Base-by-base conservation (phyloP, 208 protist genomes). In the Strigomonas galati region DNA sequence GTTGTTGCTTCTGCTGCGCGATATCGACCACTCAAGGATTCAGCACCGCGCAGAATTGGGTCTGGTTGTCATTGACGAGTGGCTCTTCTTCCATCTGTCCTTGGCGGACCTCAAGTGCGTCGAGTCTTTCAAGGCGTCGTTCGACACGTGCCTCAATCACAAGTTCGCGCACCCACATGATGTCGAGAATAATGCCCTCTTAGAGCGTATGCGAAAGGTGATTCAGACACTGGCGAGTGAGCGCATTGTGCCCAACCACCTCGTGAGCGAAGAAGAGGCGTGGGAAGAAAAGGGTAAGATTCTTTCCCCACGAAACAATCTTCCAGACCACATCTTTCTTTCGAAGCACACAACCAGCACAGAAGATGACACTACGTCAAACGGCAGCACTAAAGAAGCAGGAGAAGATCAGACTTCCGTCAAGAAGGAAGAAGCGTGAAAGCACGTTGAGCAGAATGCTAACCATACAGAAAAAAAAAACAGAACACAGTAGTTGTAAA, bases 11-110 rank as follows among this genome's bases (percentile, higher is more conserved):
- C 56, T 72, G 78, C 35, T 71, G 79, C 5, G 64, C 52, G 37
- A 73, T 59, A 60, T 63, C 68, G 12, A 58, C 91, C 17, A 78
- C 78, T 12, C 91, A 85, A 64, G 46, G 69, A 40, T 12, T 0
- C 24, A 53, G 14, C 43, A 57, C 71, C 58, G 26, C 10, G 57
- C 84, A 44, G 79, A 91, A 15, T 62, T 94, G 12, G 76, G 74
- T 37, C 70, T 95, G 7, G 83, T 54, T 26, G 62, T 84, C 5
- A 58, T 94, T 19, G 79, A 92, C 56, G 74, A 75, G 15, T 96
- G 91, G 87, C 76, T 96, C n/a, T 72, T 81, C 48, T 87, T 93
- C 35, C 91, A 82, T 54, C 62, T 72, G 4, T 73, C 72, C 1
- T 5, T 78, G 71, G 62, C 63, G 58, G 15, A 87, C 76, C 12